Conservation (phyloP, 805 yeast species). For the Diddensiella caesifluorescens region DNA sequence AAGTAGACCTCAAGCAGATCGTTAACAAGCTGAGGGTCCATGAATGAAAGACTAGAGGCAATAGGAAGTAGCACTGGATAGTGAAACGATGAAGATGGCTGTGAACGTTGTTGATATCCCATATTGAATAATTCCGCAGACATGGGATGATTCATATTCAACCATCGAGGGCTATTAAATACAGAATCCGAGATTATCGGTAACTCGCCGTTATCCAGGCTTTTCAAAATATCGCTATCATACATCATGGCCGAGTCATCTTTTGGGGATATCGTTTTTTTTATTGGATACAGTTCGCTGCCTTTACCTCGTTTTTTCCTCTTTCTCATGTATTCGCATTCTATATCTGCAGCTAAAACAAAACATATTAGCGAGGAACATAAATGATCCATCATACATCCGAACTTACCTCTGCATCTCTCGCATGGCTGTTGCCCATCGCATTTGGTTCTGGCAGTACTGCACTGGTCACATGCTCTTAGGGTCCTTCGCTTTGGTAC, state of each 20-base stretch:
- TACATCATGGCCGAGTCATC: not conserved
- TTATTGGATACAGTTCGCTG: constrained; percentile 10
- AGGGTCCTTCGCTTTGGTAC: constrained; percentile 17
- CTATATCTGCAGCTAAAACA: not conserved
- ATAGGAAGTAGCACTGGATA: constrained; percentile 22
- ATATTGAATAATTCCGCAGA: constrained; percentile 12
- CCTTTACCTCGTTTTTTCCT: constrained; percentile 14
- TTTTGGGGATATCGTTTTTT: constrained; percentile 2
- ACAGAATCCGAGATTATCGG: constrained; percentile 5
- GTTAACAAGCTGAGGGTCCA: constrained; percentile 20
- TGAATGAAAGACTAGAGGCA: constrained; percentile 16
- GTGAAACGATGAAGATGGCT: not conserved
- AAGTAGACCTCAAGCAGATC: constrained; percentile 28
- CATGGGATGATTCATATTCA: constrained; percentile 12
- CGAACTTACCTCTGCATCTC: constrained; percentile 32
- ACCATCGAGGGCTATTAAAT: constrained; percentile 13
- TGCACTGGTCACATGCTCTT: constrained; percentile 44
- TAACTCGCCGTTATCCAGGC: constrained; percentile 5
- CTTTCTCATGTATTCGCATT: constrained; percentile 8
- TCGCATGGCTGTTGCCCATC: constrained; percentile 42
- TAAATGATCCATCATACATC: not conserved
- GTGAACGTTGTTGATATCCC: not conserved
- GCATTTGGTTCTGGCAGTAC: constrained; percentile 41
- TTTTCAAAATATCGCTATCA: not conserved
- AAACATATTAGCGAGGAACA: not conserved